phyloP scores from a whole-genome alignment of 1,139 yeast genomes.

The Sugiyamaella sp. region DNA sequence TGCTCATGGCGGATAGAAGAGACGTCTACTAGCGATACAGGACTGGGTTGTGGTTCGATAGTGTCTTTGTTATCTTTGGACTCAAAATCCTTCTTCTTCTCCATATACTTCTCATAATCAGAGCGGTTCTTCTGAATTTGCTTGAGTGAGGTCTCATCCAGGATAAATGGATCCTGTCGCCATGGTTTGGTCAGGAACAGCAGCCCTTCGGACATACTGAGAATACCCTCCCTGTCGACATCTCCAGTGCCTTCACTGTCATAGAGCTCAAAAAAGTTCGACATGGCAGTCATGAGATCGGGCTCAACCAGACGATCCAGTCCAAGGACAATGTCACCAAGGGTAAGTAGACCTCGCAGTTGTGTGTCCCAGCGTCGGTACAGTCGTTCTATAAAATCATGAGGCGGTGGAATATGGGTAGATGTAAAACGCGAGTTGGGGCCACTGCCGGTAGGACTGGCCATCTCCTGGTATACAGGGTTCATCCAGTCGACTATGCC shows the following conservation, averaged over 20 bases:
- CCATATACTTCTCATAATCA: slow-evolving; percentile 25
- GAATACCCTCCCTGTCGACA: slow-evolving; percentile 76
- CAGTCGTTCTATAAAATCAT: slow-evolving; percentile 62
- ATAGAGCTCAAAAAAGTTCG: slow-evolving; percentile 77
- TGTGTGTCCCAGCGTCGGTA: slow-evolving; percentile 73
- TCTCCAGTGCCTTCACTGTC: slow-evolving; percentile 63
- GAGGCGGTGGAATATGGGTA: slow-evolving; percentile 31
- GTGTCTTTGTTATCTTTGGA: slow-evolving; percentile 22
- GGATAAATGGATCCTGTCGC: slow-evolving; percentile 36
- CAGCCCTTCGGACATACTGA: slow-evolving; percentile 84
- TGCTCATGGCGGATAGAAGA: slow-evolving; percentile 70
- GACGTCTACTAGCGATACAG: slow-evolving; percentile 26
- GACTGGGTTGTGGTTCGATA: slow-evolving; percentile 28
- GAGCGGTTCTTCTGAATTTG: slow-evolving; percentile 26
- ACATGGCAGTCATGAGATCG: slow-evolving; percentile 78
- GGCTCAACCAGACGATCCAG: slow-evolving; percentile 67
- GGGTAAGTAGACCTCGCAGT: slow-evolving; percentile 57
- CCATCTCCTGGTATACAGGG: slow-evolving; percentile 35
- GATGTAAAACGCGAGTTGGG: slow-evolving; percentile 8
- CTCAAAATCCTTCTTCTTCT: slow-evolving; percentile 23
- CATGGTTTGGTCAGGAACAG: slow-evolving; percentile 78
- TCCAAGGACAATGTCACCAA: slow-evolving; percentile 74
- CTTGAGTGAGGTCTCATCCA: slow-evolving; percentile 32
- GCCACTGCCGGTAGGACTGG: too few species aligned
- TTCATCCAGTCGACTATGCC: slow-evolving; percentile 79